Evolutionary conservation across 1,139 yeast species (phyloP), one percentile per base, ranked within the genome.

Genomic region (Hyphopichia wangnamkhiaoensis): DNA sequence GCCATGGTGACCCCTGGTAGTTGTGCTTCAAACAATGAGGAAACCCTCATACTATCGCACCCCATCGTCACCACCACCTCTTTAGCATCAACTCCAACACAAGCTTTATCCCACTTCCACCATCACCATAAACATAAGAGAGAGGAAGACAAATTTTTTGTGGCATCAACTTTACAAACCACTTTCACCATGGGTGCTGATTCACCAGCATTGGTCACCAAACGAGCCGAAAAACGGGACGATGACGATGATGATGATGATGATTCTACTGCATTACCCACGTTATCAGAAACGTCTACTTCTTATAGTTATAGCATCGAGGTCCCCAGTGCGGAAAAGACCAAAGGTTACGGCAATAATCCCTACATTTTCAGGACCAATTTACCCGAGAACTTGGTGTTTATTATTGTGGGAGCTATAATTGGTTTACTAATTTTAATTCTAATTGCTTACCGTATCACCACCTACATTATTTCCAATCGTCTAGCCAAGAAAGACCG

Each of bases 381-480:
- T 3, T 48, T 63, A 32, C 67, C 71, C 0, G 53, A 58, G 26
- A 68, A 69, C 26, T 53, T 75, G 15, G 68, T 74, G n/a, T 74
- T 75, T 49, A 68, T 74, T 16, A 56, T 71, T 1, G 58, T 71
- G 9, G 80, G 78, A 1, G 61, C 61, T 0, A 52, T 71, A 8
- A 40, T 73, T 2, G 60, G 61, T 3, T 50, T 61, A 5, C 21
- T 62, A 2, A 42, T 70, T 4, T 32, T 59, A 9, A 43, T 54
- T 6, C 34, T 64, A 2, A 38, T 58, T 2, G 19, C 48, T 5
- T 59, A 57, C 39, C 54, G 67, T 36, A 34, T 66, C 5, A 47
- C 56, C 15, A 45, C 53, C 8, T 60, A 57, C 49, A 17, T 63
- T 23, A 42, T 52, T 9, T 59, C 61, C 26, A 47, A 52, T 30